Percentiles rank a stretch among this genome's conserved stretches.
These are phyloP conservation scores for Gossypium trilobum DNA, from an alignment of 441 rosid species.

Conservation along the genomic window DNA sequence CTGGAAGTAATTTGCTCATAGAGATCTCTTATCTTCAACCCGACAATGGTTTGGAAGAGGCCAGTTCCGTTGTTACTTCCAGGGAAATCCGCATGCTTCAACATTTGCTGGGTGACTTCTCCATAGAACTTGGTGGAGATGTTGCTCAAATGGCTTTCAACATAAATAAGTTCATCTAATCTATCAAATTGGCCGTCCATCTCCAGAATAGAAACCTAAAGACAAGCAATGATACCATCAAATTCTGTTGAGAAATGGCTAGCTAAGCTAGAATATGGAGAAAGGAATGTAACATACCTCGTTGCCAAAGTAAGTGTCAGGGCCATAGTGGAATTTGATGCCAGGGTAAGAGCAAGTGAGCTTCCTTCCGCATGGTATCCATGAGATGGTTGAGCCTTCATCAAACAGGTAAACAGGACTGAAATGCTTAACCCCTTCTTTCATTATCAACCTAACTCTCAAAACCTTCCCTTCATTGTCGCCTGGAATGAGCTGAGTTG, in stretches of 20 bases:
- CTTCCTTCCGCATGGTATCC: conserved; percentile 97
- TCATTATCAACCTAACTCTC: conserved; percentile 86
- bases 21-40: conserved; percentile 86
- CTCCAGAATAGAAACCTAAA: conserved; percentile 76
- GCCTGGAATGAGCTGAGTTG: conserved; percentile 74
- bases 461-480: conserved; percentile 87
- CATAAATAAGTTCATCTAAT: conserved; percentile 83
- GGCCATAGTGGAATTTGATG: conserved; percentile 74
- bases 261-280: background rate
- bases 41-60: conserved; percentile 85
- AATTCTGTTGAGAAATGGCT: background rate
- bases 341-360: conserved; percentile 98
- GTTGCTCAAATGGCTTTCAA: conserved; percentile 92
- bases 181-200: conserved; percentile 98
- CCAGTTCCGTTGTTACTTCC: conserved; percentile 97
- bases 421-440: conserved; percentile 79
- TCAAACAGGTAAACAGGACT: conserved; percentile 85
- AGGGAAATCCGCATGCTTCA: conserved; percentile 86
- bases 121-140: conserved; percentile 90
- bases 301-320: conserved; percentile 58
- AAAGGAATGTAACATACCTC: conserved; percentile 33
- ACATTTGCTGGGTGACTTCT: conserved; percentile 92
- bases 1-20: conserved; percentile 56
- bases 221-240: background rate
- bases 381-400: conserved; percentile 81